These are phyloP conservation scores for Thielaviopsis ethacetica DNA, from an alignment of 2,329 filamentous ascomycete species.

Conservation along the genomic window DNA sequence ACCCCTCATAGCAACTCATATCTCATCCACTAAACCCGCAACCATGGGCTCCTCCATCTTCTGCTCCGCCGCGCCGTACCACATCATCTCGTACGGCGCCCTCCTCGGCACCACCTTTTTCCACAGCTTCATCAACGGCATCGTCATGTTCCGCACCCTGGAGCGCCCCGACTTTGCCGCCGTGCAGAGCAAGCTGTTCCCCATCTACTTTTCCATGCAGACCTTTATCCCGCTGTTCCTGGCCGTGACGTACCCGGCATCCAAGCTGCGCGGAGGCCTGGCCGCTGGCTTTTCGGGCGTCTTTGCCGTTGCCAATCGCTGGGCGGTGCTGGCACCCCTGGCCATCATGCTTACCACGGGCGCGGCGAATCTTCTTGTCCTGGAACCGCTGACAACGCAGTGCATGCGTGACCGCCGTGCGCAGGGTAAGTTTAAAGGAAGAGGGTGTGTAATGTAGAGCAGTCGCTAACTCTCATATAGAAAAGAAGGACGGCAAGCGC, in stretches of 20 bases:
- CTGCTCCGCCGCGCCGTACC: constrained; percentile 53
- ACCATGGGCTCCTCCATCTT: constrained; percentile 25
- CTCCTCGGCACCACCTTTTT: constrained; percentile 77
- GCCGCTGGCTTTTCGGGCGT: constrained; percentile 36
- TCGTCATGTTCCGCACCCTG: constrained; percentile 61
- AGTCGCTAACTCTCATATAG: constrained; percentile 23
- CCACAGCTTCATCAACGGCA: constrained; percentile 64
- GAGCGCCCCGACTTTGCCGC: constrained; percentile 65
- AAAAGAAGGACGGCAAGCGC: constrained; percentile 78
- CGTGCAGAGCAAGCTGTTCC: constrained; percentile 69
- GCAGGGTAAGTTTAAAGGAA: constrained; percentile 43
- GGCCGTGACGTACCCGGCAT: constrained; percentile 66
- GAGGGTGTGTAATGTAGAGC: background rate
- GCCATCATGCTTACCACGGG: constrained; percentile 54
- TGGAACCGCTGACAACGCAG: constrained; percentile 61
- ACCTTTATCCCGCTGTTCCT: constrained; percentile 56
- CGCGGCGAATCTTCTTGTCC: constrained; percentile 49
- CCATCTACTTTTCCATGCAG: constrained; percentile 78
- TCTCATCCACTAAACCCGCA: background rate
- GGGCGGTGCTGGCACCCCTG: constrained; percentile 51
- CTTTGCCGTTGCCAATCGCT: constrained; percentile 42
- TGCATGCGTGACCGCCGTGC: constrained; percentile 60
- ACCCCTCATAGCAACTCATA: too few relatives aligned
- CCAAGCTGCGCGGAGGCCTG: constrained; percentile 23
- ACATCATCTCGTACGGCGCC: constrained; percentile 69